phyloP scores from a whole-genome alignment of 1,284 basidiomycete genomes.

The Ceratobasidium sp. region DNA sequence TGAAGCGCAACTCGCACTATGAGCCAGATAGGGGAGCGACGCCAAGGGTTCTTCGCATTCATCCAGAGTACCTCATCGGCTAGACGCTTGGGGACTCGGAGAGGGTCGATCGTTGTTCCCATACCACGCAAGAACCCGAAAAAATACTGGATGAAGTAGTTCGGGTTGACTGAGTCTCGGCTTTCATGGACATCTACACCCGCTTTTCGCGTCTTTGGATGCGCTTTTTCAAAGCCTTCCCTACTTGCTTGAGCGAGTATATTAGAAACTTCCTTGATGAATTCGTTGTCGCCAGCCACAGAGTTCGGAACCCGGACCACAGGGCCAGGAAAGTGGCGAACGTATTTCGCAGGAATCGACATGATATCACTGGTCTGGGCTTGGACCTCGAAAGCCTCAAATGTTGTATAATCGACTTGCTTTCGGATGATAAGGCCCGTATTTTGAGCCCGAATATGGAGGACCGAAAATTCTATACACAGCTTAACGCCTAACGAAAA shows the following conservation, averaged over 20 bases:
- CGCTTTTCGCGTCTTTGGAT: conserved; percentile 44
- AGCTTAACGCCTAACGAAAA: conserved; percentile 49
- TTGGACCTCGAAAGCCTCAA: conserved; percentile 57
- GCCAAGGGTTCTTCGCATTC: conserved; percentile 53
- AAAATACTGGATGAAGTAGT: conserved; percentile 56
- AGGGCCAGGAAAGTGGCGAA: conserved; percentile 51
- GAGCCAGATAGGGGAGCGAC: conserved; percentile 57
- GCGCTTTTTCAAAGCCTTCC: conserved; percentile 43
- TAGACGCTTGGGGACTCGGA: conserved; percentile 52
- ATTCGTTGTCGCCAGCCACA: conserved; percentile 47
- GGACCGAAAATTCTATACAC: too few species aligned
- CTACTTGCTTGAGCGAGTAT: conserved; percentile 51
- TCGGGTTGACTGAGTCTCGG: conserved; percentile 52
- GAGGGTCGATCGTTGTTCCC: conserved; percentile 47
- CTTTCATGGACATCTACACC: conserved; percentile 45
- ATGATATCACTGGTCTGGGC: conserved; percentile 51
- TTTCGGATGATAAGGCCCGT: conserved; percentile 54
- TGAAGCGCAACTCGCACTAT: conserved; percentile 57
- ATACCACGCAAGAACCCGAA: conserved; percentile 54
- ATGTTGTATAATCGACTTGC: conserved; percentile 45
- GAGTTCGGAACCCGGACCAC: conserved; percentile 40
- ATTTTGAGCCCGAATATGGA: conserved; percentile 56
- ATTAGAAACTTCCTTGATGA: conserved; percentile 48
- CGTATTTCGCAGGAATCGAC: conserved; percentile 52
- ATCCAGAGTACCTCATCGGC: conserved; percentile 57